Conservation (phyloP, 2,329 filamentous ascomycete species). For the Penicillium sp. region DNA sequence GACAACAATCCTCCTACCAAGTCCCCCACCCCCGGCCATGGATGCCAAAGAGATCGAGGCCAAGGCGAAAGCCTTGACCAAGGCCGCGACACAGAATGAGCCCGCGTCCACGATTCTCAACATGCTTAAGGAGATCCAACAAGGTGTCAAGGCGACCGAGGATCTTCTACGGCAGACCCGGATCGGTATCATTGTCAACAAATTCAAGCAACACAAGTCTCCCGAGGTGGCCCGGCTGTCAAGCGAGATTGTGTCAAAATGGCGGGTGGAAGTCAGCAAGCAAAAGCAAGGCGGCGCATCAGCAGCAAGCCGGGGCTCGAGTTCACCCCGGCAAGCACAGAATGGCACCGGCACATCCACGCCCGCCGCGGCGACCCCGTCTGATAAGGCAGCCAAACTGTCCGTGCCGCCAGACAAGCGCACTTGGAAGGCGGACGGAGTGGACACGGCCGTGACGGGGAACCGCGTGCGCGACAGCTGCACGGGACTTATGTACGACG, state of each 20-base stretch:
- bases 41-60: slow-evolving; percentile 79
- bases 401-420: slow-evolving; percentile 71
- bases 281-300: slow-evolving; percentile 47
- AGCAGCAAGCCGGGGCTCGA: slow-evolving; percentile 41
- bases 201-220: slow-evolving; percentile 78
- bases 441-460: slow-evolving; percentile 75
- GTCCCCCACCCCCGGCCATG: slow-evolving; percentile 52
- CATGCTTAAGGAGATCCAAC: slow-evolving; percentile 76
- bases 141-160: slow-evolving; percentile 80
- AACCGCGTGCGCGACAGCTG: slow-evolving; percentile 76
- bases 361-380: slow-evolving; percentile 49
- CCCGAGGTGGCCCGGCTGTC: slow-evolving; percentile 71
- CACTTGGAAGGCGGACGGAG: slow-evolving; percentile 76
- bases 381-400: slow-evolving; percentile 55
- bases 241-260: slow-evolving; percentile 77
- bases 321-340: slow-evolving; percentile 48
- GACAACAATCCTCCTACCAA: not conserved
- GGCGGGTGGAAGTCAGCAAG: slow-evolving; percentile 50
- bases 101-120: slow-evolving; percentile 70
- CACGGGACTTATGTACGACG: slow-evolving; percentile 91
- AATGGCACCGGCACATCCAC: slow-evolving; percentile 54
- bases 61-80: slow-evolving; percentile 76
- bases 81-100: slow-evolving; percentile 75
- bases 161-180: slow-evolving; percentile 88
- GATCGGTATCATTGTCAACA: slow-evolving; percentile 87